Evolutionary conservation across 2,329 filamentous ascomycete species (phyloP).

Genomic region (Teratosphaeria pseudoeucalypti): DNA sequence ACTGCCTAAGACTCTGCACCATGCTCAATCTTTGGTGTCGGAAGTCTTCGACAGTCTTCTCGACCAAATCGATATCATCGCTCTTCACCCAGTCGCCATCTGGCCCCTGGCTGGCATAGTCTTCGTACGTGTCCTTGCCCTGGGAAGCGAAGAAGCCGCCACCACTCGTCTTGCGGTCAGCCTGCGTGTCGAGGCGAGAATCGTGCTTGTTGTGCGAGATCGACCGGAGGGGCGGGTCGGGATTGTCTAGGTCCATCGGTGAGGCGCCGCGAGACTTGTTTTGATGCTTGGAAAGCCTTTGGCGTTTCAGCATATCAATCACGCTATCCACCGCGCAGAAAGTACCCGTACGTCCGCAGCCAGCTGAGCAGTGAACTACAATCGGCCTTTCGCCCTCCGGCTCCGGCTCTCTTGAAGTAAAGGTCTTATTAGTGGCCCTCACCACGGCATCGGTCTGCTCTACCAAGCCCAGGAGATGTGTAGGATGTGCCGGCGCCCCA

Average conservation of each 20-base stretch:
- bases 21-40: conserved; percentile 81
- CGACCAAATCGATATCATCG: conserved; percentile 66
- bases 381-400: conserved; percentile 53
- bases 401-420: conserved; percentile 45
- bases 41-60: conserved; percentile 84
- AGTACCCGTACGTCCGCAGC: conserved; percentile 88
- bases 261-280: conserved; percentile 8
- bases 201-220: not conserved
- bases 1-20: conserved; percentile 91
- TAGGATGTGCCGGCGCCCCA: conserved; percentile 79
- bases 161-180: not conserved
- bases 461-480: conserved; percentile 77
- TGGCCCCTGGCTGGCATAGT: conserved; percentile 19
- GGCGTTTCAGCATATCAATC: conserved; percentile 91
- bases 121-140: conserved; percentile 1
- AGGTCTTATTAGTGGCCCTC: conserved; percentile 35
- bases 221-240: not conserved
- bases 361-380: conserved; percentile 89
- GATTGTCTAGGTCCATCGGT: conserved; percentile 36
- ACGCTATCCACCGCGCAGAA: conserved; percentile 96
- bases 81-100: conserved; percentile 55
- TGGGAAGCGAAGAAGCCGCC: conserved; percentile 20
- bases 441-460: conserved; percentile 73
- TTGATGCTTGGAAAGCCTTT: conserved; percentile 36
- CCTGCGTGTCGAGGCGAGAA: not conserved